Percentiles rank a stretch among this genome's conserved stretches.
Evolutionary conservation across 148 eudicot species (phyloP).

Genomic region (Euryodendron excelsum): DNA sequence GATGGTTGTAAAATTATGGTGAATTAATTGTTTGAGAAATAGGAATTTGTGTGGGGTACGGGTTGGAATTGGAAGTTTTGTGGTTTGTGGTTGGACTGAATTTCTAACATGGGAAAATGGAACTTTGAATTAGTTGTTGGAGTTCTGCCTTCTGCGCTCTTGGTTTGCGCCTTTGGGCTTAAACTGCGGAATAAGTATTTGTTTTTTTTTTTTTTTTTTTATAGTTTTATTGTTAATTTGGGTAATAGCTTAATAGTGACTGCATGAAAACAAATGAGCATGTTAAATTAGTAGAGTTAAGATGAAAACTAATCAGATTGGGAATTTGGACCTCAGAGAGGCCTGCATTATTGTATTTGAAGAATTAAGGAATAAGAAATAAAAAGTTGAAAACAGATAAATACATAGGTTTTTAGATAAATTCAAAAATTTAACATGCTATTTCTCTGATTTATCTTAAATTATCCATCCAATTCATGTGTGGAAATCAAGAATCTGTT

Average conservation of each 20-base stretch:
- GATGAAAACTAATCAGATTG: neutral
- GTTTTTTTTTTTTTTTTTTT: neutral
- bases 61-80: slow-evolving; percentile 10
- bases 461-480: neutral
- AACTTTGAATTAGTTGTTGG: neutral
- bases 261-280: neutral
- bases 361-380: neutral
- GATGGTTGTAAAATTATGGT: neutral
- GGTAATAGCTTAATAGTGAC: neutral
- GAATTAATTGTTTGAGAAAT: neutral
- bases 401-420: neutral
- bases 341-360: neutral
- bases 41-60: neutral
- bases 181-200: neutral
- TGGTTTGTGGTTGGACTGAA: slow-evolving; percentile 1
- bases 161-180: slow-evolving; percentile 11
- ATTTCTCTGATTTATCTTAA: neutral
- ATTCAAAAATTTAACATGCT: neutral
- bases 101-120: neutral
- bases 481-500: neutral
- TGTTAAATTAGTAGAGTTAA: neutral
- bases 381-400: neutral
- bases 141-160: too few species aligned
- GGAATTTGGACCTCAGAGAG: neutral
- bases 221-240: neutral